A percentile compares a stretch with the other conserved stretches of the same genome.
Evolutionary conservation across 1,284 basidiomycete genomes (phyloP).

Genomic region (Fomes fomentarius): DNA sequence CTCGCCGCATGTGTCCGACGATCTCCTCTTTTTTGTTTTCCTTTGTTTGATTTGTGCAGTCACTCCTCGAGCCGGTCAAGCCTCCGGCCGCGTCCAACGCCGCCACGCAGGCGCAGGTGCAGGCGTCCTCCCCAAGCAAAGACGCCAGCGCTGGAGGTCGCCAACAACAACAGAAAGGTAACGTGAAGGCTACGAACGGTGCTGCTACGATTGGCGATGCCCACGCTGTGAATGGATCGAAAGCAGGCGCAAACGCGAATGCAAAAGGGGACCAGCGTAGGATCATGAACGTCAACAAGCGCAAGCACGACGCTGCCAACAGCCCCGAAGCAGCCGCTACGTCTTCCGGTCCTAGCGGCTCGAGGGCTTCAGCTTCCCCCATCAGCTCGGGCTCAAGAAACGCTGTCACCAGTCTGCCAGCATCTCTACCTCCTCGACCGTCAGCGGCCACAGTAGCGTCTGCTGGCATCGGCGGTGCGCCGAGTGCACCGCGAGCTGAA

Average conservation of each 20-base stretch:
- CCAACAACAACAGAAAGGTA: slow-evolving; percentile 19
- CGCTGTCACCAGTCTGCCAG: not conserved
- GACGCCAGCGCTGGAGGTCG: not conserved
- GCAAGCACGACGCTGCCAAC: slow-evolving; percentile 23
- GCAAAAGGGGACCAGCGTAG: slow-evolving; percentile 13
- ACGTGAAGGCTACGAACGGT: slow-evolving; percentile 8
- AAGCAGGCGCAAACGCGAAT: slow-evolving; percentile 5
- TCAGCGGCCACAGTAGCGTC: slow-evolving; percentile 7
- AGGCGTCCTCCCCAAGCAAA: slow-evolving; percentile 10
- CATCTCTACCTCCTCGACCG: slow-evolving; percentile 18
- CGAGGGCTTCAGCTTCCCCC: not conserved
- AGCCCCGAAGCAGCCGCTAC: slow-evolving; percentile 9
- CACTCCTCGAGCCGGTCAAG: slow-evolving; percentile 37
- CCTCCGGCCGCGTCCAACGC: slow-evolving; percentile 12
- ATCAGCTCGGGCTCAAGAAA: not conserved
- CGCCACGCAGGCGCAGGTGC: slow-evolving; percentile 1
- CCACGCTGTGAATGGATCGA: not conserved
- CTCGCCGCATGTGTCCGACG: slow-evolving; percentile 48
- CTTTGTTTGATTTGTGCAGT: slow-evolving; percentile 52
- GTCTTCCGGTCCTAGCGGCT: not conserved
- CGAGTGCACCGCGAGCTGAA: slow-evolving; percentile 10
- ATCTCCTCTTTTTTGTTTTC: slow-evolving; percentile 37
- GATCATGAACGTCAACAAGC: slow-evolving; percentile 33
- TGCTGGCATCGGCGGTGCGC: not conserved
- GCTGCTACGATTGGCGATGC: slow-evolving; percentile 3